phyloP scores from a whole-genome alignment of 2,329 filamentous ascomycete genomes.

The Teratosphaeria destructans region DNA sequence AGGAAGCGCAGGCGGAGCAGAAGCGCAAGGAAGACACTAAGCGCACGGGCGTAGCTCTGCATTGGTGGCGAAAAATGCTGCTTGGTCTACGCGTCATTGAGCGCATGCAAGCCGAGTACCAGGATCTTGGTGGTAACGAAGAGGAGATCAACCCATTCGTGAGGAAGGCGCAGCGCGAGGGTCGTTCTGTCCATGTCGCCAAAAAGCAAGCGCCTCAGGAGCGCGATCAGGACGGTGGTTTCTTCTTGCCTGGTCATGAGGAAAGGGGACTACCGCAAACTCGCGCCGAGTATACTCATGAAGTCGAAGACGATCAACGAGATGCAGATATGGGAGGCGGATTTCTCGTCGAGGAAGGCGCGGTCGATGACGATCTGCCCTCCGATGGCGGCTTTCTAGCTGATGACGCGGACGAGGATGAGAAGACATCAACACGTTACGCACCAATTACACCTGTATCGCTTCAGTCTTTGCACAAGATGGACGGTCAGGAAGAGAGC shows the following conservation, averaged over 20 bases:
- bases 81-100: constrained; percentile 76
- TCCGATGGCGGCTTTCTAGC: constrained; percentile 29
- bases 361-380: constrained; percentile 8
- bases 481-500: constrained; percentile 16
- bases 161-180: constrained; percentile 22
- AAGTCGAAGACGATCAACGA: constrained; percentile 7
- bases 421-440: constrained; percentile 4
- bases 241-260: constrained; percentile 29
- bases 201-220: constrained; percentile 10
- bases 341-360: constrained; percentile 17
- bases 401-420: constrained; percentile 24
- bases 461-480: constrained; percentile 15
- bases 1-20: constrained; percentile 61
- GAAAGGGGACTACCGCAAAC: constrained; percentile 24
- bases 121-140: constrained; percentile 35
- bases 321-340: constrained; percentile 15
- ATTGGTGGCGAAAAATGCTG: constrained; percentile 76
- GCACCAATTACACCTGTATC: constrained; percentile 16
- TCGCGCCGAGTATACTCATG: constrained; percentile 9
- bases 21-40: constrained; percentile 75
- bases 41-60: constrained; percentile 60
- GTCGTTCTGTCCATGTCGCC: constrained; percentile 4
- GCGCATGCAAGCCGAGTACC: constrained; percentile 67
- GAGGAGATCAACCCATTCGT: constrained; percentile 48
- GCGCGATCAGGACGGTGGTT: constrained; percentile 29